Evolutionary conservation across 2,329 filamentous ascomycete species (phyloP).

Genomic region (Helotiales sp.): DNA sequence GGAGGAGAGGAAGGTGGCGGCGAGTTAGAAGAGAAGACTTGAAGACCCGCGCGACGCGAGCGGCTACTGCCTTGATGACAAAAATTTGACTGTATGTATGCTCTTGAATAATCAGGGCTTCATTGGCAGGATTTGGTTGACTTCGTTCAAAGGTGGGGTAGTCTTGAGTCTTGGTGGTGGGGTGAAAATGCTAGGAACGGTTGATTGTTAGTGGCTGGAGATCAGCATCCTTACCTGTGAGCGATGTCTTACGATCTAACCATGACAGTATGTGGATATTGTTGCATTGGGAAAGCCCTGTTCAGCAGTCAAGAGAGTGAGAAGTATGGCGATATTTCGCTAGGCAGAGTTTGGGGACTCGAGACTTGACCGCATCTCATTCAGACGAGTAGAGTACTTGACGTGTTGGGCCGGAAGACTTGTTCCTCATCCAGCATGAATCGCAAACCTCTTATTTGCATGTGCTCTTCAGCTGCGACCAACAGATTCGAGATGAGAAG

Average conservation of each 20-base stretch:
- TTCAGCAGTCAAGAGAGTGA: too few relatives aligned
- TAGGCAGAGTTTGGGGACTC: background rate
- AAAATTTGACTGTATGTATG: constrained; percentile 2
- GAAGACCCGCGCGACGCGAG: background rate
- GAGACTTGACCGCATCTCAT: too few relatives aligned
- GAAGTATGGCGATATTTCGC: too few relatives aligned
- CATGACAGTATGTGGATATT: too few relatives aligned
- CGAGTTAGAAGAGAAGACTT: background rate
- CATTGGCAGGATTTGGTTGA: constrained; percentile 2
- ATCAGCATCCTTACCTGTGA: background rate
- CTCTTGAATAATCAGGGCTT: background rate
- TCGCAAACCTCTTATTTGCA: background rate
- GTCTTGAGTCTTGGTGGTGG: background rate
- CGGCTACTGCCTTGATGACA: background rate
- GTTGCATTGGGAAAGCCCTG: too few relatives aligned
- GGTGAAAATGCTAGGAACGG: background rate
- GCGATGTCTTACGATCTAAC: too few relatives aligned
- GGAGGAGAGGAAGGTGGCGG: background rate
- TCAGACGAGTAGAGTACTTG: too few relatives aligned
- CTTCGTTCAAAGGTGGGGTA: constrained; percentile 5
- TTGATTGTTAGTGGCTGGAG: background rate
- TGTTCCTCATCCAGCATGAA: background rate
- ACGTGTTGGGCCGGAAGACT: background rate
- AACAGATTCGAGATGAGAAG: too few relatives aligned
- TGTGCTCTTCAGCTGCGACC: too few relatives aligned